Base-by-base conservation (phyloP, 352 stramenopile genomes). In the Pythium pyrilobum region DNA sequence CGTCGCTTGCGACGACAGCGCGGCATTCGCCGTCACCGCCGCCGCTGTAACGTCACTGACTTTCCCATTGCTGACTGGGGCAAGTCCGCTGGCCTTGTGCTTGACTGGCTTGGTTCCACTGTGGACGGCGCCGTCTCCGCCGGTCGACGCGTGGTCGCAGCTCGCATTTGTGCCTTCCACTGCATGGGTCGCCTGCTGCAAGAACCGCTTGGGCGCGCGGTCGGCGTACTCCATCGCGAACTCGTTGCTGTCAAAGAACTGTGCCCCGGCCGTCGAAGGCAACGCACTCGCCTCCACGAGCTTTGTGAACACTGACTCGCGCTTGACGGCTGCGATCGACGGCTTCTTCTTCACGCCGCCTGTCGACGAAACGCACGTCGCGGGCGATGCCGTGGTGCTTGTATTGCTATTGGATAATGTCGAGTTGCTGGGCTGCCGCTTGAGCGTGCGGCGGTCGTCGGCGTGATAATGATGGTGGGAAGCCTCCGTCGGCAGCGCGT, bases 211-310 rank as follows among this genome's bases (percentile, higher is more conserved):
- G 4, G 69, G 55, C 9, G 70, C 77, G 25, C 68, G 70, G 23
- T 81, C 72, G 0, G 74, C 71, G 44, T 81, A 87, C 38, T 87
- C 77, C 31, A 82, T 77, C 5, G 77, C 75, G 36, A 87, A 85
- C 47, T 84, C 74, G 41, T 87, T 87, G 34, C 40, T 57, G 38
- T 71, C 62, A 18, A 59, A 63, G n/a, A 69, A 50, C 52, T 16
- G 15, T 16, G 5, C 23, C 24, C 24, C 6, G 18, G 34, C 12
- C 23, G 2, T n/a, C 21, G 56, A 37, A 2, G 63, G 63, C 5
- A 66, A 38, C 4, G 69, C 59, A 45, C 72, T 81, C 20, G 69
- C 60, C 20, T 80, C 63, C 12, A 87, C 16, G 4, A 85, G 62
- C 32, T 66, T 46, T 9, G 49, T 52, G 43, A 77, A 81, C 3